phyloP scores from a whole-genome alignment of 306 rosid species.

The Adenanthera pavonina region DNA sequence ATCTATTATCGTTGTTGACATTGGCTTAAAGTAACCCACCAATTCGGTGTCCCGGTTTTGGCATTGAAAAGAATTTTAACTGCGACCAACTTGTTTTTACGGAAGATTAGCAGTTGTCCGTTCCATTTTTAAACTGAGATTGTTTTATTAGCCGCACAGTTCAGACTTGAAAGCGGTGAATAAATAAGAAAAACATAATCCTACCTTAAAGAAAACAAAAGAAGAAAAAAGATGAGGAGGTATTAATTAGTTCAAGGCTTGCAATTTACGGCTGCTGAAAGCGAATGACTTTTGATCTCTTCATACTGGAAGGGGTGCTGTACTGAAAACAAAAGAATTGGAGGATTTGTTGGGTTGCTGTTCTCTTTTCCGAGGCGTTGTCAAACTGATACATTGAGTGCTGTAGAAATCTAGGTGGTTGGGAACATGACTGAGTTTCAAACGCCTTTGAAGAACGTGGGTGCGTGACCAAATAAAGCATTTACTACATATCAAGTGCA shows the following conservation, averaged over 20 bases:
- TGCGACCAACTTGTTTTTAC: background rate
- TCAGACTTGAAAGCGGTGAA: background rate
- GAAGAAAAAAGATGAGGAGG: background rate
- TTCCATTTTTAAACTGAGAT: background rate
- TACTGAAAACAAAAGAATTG: background rate
- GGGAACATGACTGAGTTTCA: conserved; percentile 68
- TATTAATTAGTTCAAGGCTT: conserved; percentile 32
- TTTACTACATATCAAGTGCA: conserved; percentile 64
- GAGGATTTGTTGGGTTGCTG: conserved; percentile 50
- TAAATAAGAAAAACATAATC: background rate
- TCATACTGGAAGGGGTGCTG: conserved; percentile 2
- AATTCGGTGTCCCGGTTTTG: background rate
- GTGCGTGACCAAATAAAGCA: conserved; percentile 82
- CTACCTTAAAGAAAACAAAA: no score
- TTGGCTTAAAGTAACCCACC: background rate
- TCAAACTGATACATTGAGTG: conserved; percentile 68
- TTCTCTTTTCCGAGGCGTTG: conserved; percentile 56
- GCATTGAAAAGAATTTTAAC: background rate
- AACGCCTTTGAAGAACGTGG: conserved; percentile 51
- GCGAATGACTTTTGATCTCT: background rate
- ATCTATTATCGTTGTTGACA: background rate
- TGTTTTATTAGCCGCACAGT: no score
- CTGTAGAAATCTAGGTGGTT: conserved; percentile 53
- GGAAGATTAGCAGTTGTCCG: background rate
- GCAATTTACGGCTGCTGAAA: conserved; percentile 22